phyloP scores from a whole-genome alignment of 2,329 filamentous ascomycete genomes.

The Neophaeococcomyces mojaviensis region DNA sequence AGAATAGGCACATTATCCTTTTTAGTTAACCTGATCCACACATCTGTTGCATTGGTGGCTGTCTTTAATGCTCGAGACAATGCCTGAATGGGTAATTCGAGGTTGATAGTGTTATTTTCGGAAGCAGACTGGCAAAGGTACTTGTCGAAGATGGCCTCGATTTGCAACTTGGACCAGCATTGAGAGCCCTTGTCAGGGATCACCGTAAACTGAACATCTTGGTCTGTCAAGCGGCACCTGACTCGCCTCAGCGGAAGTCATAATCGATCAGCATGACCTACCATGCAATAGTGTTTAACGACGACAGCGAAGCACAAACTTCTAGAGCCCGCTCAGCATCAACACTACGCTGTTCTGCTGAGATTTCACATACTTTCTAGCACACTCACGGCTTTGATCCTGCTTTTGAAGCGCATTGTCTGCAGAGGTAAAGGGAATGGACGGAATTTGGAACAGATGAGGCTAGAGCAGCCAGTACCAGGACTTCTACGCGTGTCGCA shows the following conservation, averaged over 20 bases:
- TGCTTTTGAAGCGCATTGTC: conserved; percentile 47
- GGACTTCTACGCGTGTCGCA: too few relatives aligned
- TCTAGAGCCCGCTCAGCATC: conserved; percentile 36
- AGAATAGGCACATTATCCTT: conserved; percentile 81
- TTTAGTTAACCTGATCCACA: conserved; percentile 83
- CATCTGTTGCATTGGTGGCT: conserved; percentile 70
- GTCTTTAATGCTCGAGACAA: conserved; percentile 89
- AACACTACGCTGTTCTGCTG: conserved; percentile 15
- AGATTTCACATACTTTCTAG: conserved; percentile 42
- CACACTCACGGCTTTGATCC: conserved; percentile 44
- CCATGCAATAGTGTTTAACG: conserved; percentile 74
- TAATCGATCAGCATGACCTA: too few relatives aligned
- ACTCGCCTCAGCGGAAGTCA: too few relatives aligned
- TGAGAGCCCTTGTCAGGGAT: conserved; percentile 91
- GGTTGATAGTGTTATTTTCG: conserved; percentile 80
- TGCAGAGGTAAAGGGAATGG: too few relatives aligned
- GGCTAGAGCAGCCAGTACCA: not conserved
- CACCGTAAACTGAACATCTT: conserved; percentile 85
- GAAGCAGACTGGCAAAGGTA: conserved; percentile 83
- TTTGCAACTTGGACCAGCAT: conserved; percentile 74
- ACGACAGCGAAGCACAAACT: conserved; percentile 55
- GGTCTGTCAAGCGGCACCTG: conserved; percentile 73
- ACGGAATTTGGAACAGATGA: not conserved
- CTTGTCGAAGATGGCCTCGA: conserved; percentile 81
- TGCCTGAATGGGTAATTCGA: conserved; percentile 83